Evolutionary conservation across 129 eudicot genomes (phyloP).

Genomic region (Dittrichia graveolens): DNA sequence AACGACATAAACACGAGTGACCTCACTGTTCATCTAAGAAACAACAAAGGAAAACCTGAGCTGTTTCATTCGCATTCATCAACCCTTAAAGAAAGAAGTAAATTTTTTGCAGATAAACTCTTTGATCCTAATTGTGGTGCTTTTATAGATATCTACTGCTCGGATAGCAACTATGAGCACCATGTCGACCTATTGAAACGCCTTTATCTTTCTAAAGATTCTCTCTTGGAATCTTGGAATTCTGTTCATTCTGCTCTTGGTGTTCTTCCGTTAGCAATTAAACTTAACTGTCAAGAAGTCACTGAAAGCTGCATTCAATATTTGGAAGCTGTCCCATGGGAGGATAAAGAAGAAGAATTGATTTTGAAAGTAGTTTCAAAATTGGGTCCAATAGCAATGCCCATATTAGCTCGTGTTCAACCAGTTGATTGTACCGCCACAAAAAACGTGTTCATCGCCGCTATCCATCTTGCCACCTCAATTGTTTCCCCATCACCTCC

Average conservation of each 20-base stretch:
- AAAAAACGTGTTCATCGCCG: conserved; percentile 71
- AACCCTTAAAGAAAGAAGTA: conserved; percentile 60
- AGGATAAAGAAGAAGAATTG: conserved; percentile 76
- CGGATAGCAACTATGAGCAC: conserved; percentile 53
- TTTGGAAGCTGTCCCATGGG: conserved; percentile 91
- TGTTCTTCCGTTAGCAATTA: conserved; percentile 57
- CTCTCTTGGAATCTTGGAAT: conserved; percentile 61
- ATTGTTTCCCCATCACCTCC: conserved; percentile 50
- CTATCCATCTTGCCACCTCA: conserved; percentile 80
- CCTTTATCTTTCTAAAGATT: conserved; percentile 46
- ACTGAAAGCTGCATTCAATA: conserved; percentile 60
- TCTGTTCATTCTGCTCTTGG: conserved; percentile 67
- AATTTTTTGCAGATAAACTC: conserved; percentile 57
- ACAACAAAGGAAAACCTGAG: conserved; percentile 48
- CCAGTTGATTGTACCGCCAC: conserved; percentile 55
- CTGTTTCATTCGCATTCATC: conserved; percentile 53
- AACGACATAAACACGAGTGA: conserved; percentile 62
- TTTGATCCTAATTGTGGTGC: conserved; percentile 28
- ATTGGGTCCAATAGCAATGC: conserved; percentile 77
- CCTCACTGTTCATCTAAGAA: conserved; percentile 51
- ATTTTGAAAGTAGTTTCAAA: conserved; percentile 50
- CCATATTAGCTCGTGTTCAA: conserved; percentile 64
- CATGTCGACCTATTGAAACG: conserved; percentile 56
- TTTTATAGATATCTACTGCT: conserved; percentile 61
- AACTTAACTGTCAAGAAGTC: conserved; percentile 52